Percentiles rank a stretch among this genome's conserved stretches.
Conservation (phyloP, 129 eudicot species). For the Flaveria sonorensis region DNA sequence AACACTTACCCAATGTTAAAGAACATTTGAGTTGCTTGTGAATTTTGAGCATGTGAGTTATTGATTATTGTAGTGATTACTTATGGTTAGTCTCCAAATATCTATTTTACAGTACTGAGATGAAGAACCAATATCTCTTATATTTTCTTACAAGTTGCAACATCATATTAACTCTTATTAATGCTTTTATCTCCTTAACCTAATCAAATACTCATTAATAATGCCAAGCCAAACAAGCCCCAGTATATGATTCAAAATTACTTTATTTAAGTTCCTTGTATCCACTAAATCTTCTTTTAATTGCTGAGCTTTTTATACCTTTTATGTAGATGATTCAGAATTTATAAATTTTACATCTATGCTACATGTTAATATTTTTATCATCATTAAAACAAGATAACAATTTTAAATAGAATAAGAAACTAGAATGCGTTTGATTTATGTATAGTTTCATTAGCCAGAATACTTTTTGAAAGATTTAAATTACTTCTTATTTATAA, state of each 20-base stretch:
- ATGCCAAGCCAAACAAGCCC: neutral
- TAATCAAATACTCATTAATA: neutral
- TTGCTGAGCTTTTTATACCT: too few species aligned
- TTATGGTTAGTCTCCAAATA: slow-evolving; percentile 17
- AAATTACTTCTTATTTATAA: too few species aligned
- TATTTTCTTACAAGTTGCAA: neutral
- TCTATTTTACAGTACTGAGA: neutral
- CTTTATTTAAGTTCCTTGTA: too few species aligned
- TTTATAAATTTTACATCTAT: neutral
- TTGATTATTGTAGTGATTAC: neutral
- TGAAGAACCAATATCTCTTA: neutral
- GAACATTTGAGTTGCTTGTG: neutral
- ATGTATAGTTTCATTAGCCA: too few species aligned
- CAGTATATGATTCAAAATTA: too few species aligned
- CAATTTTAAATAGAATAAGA: too few species aligned
- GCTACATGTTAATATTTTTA: too few species aligned
- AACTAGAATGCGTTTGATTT: too few species aligned
- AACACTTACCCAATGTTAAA: neutral
- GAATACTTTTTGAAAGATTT: too few species aligned
- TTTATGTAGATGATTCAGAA: too few species aligned
- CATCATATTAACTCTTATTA: neutral
- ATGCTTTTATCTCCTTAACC: neutral
- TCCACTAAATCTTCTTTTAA: too few species aligned
- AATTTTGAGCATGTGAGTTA: neutral
- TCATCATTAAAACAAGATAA: too few species aligned